Conservation (phyloP, 306 rosid genomes). For the Corylus heterophylla region DNA sequence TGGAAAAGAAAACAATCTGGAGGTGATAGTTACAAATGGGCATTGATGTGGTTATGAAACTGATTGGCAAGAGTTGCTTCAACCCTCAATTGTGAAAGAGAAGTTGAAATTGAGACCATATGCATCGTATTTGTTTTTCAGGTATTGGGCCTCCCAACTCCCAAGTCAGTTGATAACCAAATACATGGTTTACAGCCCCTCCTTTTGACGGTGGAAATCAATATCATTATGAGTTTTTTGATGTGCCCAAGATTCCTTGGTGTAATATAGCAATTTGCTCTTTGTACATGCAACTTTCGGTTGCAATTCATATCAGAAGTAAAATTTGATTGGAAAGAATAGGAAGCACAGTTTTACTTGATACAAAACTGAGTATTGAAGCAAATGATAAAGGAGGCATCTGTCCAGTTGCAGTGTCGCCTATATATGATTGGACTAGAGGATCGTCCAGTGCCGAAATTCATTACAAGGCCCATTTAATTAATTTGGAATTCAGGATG, state of each 20-base stretch:
- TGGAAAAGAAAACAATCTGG: constrained; percentile 46
- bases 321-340: neutral
- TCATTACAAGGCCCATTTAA: too few species aligned
- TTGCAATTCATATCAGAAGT: neutral
- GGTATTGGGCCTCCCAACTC: constrained; percentile 18
- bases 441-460: too few species aligned
- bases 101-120: constrained; percentile 23
- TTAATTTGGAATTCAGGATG: too few species aligned
- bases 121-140: constrained; percentile 31
- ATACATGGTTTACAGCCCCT: constrained; percentile 19
- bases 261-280: constrained; percentile 7
- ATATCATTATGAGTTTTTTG: neutral
- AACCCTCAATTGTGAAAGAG: constrained; percentile 21
- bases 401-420: neutral
- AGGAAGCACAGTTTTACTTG: neutral
- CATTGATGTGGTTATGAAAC: constrained; percentile 36
- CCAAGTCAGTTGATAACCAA: constrained; percentile 28
- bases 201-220: constrained; percentile 17
- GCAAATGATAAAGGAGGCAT: neutral
- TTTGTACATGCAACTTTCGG: neutral
- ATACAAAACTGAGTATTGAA: neutral
- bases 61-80: constrained; percentile 12
- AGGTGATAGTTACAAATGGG: constrained; percentile 43
- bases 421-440: neutral
- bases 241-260: neutral